These are phyloP conservation scores for Colletotrichum sp. DNA, from an alignment of 2,329 filamentous ascomycete genomes.

Conservation along the genomic window DNA sequence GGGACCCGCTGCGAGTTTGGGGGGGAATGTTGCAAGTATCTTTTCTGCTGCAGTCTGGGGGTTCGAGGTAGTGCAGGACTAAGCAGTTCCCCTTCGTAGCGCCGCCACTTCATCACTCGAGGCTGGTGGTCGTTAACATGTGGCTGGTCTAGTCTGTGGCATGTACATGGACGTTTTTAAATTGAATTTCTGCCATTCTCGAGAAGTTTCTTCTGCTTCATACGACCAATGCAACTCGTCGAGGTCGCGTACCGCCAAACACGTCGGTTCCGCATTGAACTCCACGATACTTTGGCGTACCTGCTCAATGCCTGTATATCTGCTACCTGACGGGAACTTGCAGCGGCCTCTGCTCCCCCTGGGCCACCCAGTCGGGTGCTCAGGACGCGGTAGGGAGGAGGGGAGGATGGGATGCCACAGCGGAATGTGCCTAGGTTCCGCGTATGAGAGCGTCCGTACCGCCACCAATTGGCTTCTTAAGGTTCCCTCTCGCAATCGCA, in stretches of 20 bases:
- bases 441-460: neutral
- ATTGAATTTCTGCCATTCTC: neutral
- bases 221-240: neutral
- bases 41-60: neutral
- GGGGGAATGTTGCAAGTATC: neutral
- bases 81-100: neutral
- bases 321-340: conserved; percentile 16
- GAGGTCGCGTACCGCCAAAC: neutral
- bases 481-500: conserved; percentile 4
- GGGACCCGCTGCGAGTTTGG: neutral
- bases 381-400: neutral
- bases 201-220: neutral
- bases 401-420: neutral
- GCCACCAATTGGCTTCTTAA: conserved; percentile 18
- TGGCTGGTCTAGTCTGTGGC: neutral
- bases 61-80: conserved; percentile 3
- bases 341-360: conserved; percentile 2
- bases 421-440: neutral
- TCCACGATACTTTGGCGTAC: neutral
- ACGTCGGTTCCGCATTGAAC: neutral
- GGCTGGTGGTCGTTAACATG: neutral
- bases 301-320: conserved; percentile 7
- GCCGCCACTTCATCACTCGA: neutral
- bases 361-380: neutral
- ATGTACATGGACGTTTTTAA: neutral